Percentiles rank a stretch among this genome's conserved stretches.
These are phyloP conservation scores for Crotalaria pallida DNA, from an alignment of 306 rosid species.

Conservation along the genomic window DNA sequence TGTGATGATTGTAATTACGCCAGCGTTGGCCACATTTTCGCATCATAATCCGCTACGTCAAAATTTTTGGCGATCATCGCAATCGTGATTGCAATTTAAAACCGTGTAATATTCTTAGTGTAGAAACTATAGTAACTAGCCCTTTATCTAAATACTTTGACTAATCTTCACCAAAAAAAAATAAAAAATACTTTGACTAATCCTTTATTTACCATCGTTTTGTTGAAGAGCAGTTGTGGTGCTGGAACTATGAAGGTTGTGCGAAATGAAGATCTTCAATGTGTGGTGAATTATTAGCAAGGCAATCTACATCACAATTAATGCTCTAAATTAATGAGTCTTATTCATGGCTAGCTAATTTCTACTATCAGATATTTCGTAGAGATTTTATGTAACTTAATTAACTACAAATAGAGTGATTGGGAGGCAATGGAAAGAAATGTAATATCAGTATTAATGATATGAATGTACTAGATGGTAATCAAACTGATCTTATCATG, in stretches of 20 bases:
- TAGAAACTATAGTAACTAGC: background rate
- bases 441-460: conserved; percentile 11
- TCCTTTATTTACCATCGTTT: background rate
- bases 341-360: conserved; percentile 12
- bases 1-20: no score
- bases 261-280: background rate
- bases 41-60: no score
- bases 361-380: background rate
- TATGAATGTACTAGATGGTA: conserved; percentile 18
- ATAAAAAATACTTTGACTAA: no score
- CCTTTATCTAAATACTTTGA: background rate
- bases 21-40: no score
- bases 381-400: conserved; percentile 27
- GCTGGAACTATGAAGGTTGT: conserved; percentile 68
- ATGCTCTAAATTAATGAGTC: conserved; percentile 12
- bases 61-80: no score
- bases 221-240: conserved; percentile 70
- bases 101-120: no score
- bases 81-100: no score
- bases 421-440: background rate
- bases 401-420: background rate
- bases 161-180: no score
- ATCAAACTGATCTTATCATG: conserved; percentile 10
- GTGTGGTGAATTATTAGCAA: conserved; percentile 17
- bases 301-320: conserved; percentile 23